Base-by-base conservation (phyloP, 306 rosid genomes). In the Rosa rugosa region DNA sequence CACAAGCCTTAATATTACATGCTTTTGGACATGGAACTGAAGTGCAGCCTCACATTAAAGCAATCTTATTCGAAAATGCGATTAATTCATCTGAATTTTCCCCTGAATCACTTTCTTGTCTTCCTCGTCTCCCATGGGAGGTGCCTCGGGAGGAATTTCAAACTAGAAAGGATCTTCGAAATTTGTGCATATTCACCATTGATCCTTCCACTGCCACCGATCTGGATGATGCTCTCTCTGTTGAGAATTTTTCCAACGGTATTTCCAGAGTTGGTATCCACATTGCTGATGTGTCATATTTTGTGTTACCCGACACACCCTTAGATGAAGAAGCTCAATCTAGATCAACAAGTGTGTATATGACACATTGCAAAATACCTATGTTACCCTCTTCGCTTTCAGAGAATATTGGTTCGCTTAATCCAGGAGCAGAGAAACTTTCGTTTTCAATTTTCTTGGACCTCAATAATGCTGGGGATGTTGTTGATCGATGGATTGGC, bases 151-250 rank as follows among this genome's bases (percentile, higher is more conserved):
- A 80, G 78, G 99, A 92, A 83, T 54, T 88, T 42, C 73, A 80
- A 56, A 77, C 76, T 59, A 91, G 99, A 89, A 77, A 64, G 79
- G 98, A 95, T 81, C 90, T 92, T 49, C 87, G 98, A 70, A 87
- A 90, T 77, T 75, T 90, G 84, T 95, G 98, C 71, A 69, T 86
- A 79, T 90, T 92, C 82, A 88, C 98, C 42, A 88, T 95, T 72
- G 99, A 95, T 84, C 99, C 98, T 81, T 84, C 91, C 34, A 77
- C 94, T 79, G 94, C 97, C 64, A 87, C 89, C 46, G 99, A 92
- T 79, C 87, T 95, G 80, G 99, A 95, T 79, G 99, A 95, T 87
- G 99, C 99, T 63, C 83, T 95, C 45, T 92, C 97, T 17, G 76
- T 93, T 85, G 88, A 90, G 85, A 90, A 84, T 73, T 84, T 95